phyloP scores from a whole-genome alignment of 2,329 filamentous ascomycete genomes.

The Aspergillus sp. region DNA sequence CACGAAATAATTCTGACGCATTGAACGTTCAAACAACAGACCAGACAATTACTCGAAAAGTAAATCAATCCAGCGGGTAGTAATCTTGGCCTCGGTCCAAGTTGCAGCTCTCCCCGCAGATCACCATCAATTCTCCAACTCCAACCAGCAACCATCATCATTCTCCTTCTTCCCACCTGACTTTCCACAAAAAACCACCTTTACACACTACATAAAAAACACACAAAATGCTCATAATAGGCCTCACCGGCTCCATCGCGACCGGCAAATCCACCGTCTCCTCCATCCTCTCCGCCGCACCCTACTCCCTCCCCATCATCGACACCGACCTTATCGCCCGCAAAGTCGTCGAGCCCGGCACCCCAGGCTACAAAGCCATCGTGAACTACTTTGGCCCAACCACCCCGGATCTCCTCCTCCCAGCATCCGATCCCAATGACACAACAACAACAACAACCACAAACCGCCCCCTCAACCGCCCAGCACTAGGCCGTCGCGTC shows the following conservation, averaged over 20 bases:
- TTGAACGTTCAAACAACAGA: too few species aligned
- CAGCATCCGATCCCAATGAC: constrained; percentile 42
- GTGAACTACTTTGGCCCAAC: constrained; percentile 76
- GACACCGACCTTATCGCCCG: constrained; percentile 92
- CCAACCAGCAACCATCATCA: too few species aligned
- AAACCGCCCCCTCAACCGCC: constrained; percentile 72
- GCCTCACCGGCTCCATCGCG: constrained; percentile 93
- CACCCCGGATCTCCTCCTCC: constrained; percentile 81
- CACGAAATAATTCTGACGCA: too few species aligned
- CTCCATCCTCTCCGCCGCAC: constrained; percentile 72
- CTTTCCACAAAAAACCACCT: not conserved
- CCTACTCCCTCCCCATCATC: constrained; percentile 85
- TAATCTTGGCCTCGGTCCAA: not conserved
- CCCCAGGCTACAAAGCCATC: constrained; percentile 78
- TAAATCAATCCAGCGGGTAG: too few species aligned
- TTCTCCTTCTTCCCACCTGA: not conserved
- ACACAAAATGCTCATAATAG: constrained; percentile 80
- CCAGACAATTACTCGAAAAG: too few species aligned
- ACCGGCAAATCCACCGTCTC: constrained; percentile 98
- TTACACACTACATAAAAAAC: not conserved
- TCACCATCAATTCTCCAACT: not conserved
- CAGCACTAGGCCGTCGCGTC: constrained; percentile 79
- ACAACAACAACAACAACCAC: constrained; percentile 10
- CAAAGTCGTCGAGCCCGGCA: constrained; percentile 91
- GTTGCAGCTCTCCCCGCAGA: not conserved